These are phyloP conservation scores for Aspergillus sp. DNA, from an alignment of 2,329 filamentous ascomycete species.

Conservation along the genomic window DNA sequence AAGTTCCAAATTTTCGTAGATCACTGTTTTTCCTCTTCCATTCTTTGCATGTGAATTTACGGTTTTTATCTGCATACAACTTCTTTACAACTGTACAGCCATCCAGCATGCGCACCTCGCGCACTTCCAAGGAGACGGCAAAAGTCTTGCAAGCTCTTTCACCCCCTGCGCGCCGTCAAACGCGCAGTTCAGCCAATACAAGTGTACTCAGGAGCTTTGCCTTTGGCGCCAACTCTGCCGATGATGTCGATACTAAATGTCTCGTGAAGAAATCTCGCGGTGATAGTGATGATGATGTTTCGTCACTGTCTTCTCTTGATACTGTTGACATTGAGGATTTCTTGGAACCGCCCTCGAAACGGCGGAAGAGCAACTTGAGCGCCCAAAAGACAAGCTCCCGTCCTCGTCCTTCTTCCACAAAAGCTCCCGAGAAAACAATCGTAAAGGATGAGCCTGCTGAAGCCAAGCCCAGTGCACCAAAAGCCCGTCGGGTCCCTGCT, in stretches of 20 bases:
- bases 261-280: conserved; percentile 22
- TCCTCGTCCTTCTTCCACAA: too few species aligned
- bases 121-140: conserved; percentile 55
- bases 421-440: too few species aligned
- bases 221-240: conserved; percentile 13
- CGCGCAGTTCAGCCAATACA: conserved; percentile 34
- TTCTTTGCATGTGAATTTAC: background rate
- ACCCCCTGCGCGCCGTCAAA: conserved; percentile 39
- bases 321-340: conserved; percentile 57
- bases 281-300: conserved; percentile 23
- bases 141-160: conserved; percentile 51
- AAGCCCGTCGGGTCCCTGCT: conserved; percentile 36
- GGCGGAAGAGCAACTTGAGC: conserved; percentile 38
- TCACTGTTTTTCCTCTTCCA: background rate
- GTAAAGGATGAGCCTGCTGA: conserved; percentile 7
- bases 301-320: conserved; percentile 30
- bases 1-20: conserved; percentile 7
- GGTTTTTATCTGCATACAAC: too few species aligned
- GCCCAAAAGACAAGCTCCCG: conserved; percentile 2
- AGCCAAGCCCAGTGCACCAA: conserved; percentile 23
- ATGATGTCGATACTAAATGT: background rate
- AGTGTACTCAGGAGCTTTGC: conserved; percentile 23
- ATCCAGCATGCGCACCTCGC: conserved; percentile 52
- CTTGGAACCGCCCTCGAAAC: conserved; percentile 36
- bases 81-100: background rate